These are phyloP conservation scores for Galerina marginata DNA, from an alignment of 768 basidiomycete species.

Conservation along the genomic window DNA sequence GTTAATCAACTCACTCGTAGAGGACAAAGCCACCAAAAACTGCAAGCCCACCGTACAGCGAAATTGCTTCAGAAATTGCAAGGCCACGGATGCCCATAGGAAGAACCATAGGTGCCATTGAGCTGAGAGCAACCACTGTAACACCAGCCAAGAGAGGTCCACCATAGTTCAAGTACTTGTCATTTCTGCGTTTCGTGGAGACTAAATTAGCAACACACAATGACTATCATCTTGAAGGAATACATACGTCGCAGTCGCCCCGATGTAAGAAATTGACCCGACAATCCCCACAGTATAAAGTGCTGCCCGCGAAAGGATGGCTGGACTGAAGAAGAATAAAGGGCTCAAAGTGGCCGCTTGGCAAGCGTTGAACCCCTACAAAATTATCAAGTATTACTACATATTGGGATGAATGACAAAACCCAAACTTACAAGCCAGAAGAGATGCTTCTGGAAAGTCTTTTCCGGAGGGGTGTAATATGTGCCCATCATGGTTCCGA, in stretches of 20 bases:
- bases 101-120: slow-evolving; percentile 89
- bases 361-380: slow-evolving; percentile 80
- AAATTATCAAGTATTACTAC: not conserved
- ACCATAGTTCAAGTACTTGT: slow-evolving; percentile 85
- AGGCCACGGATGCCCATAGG: slow-evolving; percentile 81
- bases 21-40: slow-evolving; percentile 88
- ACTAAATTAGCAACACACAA: not conserved
- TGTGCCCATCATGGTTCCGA: slow-evolving; percentile 86
- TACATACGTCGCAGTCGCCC: slow-evolving; percentile 78
- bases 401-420: not conserved
- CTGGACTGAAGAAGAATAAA: slow-evolving; percentile 87
- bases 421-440: slow-evolving; percentile 69
- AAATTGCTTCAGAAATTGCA: slow-evolving; percentile 76
- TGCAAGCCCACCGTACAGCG: slow-evolving; percentile 87
- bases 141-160: slow-evolving; percentile 89
- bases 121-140: slow-evolving; percentile 84
- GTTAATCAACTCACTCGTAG: slow-evolving; percentile 65
- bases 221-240: too few species aligned
- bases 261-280: slow-evolving; percentile 86
- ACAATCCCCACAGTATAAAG: slow-evolving; percentile 88
- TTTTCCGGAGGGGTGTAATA: slow-evolving; percentile 82
- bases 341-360: slow-evolving; percentile 89
- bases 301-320: slow-evolving; percentile 84
- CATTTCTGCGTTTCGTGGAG: slow-evolving; percentile 49
- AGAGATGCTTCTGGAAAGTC: slow-evolving; percentile 74